These are phyloP conservation scores for Fusarium veterinarium DNA, from an alignment of 2,329 filamentous ascomycete species.

Conservation along the genomic window DNA sequence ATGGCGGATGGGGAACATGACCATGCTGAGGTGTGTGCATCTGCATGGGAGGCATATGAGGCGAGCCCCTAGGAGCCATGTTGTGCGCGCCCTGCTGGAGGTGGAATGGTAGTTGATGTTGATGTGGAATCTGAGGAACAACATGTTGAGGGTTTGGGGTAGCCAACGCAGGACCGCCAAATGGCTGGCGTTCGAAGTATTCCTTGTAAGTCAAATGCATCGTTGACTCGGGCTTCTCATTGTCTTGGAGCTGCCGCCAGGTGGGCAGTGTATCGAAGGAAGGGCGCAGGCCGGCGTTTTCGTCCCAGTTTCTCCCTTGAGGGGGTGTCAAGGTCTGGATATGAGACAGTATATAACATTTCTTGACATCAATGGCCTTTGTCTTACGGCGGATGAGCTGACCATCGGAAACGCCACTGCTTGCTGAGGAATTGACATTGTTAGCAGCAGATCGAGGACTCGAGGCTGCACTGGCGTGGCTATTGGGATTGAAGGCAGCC, in stretches of 20 bases:
- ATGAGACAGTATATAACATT: constrained; percentile 67
- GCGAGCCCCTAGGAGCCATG: constrained; percentile 75
- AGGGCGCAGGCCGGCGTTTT: constrained; percentile 85
- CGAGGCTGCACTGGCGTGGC: constrained; percentile 72
- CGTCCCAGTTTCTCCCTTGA: constrained; percentile 71
- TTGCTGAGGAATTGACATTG: constrained; percentile 52
- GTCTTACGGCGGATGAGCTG: constrained; percentile 77
- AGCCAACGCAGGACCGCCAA: constrained; percentile 67
- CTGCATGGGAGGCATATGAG: constrained; percentile 82
- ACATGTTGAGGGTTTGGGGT: constrained; percentile 77
- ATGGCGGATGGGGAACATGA: constrained; percentile 72
- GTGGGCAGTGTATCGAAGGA: constrained; percentile 87
- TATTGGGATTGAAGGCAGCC: constrained; percentile 80
- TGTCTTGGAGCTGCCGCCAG: constrained; percentile 79
- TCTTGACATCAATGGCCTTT: constrained; percentile 76
- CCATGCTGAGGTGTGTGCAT: constrained; percentile 79
- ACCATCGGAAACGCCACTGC: constrained; percentile 43
- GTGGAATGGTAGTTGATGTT: constrained; percentile 86
- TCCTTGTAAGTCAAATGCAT: constrained; percentile 78
- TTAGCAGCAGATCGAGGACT: constrained; percentile 76
- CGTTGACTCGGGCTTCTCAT: constrained; percentile 75
- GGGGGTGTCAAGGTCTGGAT: constrained; percentile 66
- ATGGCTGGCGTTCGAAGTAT: constrained; percentile 78
- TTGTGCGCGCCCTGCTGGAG: constrained; percentile 79
- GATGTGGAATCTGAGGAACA: constrained; percentile 79